Base-by-base conservation (phyloP, 169 alveolate genomes). In the Plasmodium adleri region DNA sequence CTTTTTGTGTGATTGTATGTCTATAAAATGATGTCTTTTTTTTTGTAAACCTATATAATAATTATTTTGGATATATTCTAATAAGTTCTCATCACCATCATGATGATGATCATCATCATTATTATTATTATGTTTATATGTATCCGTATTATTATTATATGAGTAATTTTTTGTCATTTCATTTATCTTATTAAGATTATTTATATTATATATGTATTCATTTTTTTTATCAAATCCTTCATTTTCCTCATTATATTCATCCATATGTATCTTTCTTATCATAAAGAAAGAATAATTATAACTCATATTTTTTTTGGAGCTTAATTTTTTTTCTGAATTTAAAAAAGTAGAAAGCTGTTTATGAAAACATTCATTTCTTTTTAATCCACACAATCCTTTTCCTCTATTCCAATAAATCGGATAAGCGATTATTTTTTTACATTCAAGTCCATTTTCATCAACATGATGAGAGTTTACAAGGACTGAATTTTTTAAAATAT, bases 11-110 rank as follows among this genome's bases (percentile, higher is more conserved):
- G 88, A 74, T 60, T 13, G 60, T 39, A 74, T 74, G 1, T 12
- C 52, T 5, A 62, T 24, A 56, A 80, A 80, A 60, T 80, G 56
- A 60, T 80, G 59, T 13, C 17, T 7, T 22, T 63, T 22, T 26
- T 80, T 80, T 56, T 68, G 74, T 49, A 80, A 60, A 9, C 72
- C 80, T 9, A 80, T 28, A 64, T 80, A 49, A 52, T 58, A 80
- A 17, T 80, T 72, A 45, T 28, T 54, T 47, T 67, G 56, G 20
- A 80, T n/a, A 26, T 32, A 43, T 49, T 59, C 26, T 45, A 60
- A 39, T 22, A 24, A 59, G 8, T 10, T 39, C 28, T 39, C 10
- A 1, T 56, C 4, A n/a, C 1, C 8, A n/a, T 54, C 8, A 8
- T 4, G 3, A 4, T 64, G 0, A 17, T 22, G 24, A 49, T 71